These are phyloP conservation scores for Gossypium rotundifolium DNA, from an alignment of 345 rosid genomes.

Conservation along the genomic window DNA sequence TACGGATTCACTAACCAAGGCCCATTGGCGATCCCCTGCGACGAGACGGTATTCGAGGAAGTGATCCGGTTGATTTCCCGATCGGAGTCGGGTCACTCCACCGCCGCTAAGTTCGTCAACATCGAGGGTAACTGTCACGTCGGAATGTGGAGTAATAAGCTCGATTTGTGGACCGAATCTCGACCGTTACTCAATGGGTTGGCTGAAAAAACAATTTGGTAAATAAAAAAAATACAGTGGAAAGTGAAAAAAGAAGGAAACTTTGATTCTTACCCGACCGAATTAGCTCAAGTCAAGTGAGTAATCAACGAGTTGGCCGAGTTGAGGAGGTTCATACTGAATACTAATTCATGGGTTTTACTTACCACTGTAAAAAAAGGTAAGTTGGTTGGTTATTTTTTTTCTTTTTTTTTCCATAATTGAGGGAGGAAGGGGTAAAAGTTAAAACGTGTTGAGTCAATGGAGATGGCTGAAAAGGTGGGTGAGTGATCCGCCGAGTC, in stretches of 20 bases:
- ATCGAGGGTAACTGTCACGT: not conserved
- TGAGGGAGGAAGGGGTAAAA: not conserved
- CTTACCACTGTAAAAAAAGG: not conserved
- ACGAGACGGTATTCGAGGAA: not conserved
- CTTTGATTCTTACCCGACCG: not conserved
- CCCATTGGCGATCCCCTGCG: conserved; percentile 4
- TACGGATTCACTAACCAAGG: conserved; percentile 3
- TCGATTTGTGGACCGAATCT: not conserved
- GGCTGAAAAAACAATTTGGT: not conserved
- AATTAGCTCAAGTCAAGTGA: not conserved
- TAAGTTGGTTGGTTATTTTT: not conserved
- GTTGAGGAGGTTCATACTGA: not conserved
- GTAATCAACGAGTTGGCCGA: not conserved
- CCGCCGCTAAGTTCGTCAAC: not conserved
- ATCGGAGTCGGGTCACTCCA: not conserved
- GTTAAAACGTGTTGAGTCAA: not conserved
- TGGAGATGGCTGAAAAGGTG: conserved; percentile 2
- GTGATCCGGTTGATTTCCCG: not conserved
- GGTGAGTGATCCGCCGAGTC: not conserved
- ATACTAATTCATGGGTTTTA: not conserved
- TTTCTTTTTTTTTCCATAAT: not conserved
- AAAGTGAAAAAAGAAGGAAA: not conserved
- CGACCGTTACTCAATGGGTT: conserved; percentile 1
- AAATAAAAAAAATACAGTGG: not conserved
- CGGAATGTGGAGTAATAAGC: not conserved